Conservation (phyloP, 495 filamentous ascomycete genomes). For the Trichoderma erinaceum region DNA sequence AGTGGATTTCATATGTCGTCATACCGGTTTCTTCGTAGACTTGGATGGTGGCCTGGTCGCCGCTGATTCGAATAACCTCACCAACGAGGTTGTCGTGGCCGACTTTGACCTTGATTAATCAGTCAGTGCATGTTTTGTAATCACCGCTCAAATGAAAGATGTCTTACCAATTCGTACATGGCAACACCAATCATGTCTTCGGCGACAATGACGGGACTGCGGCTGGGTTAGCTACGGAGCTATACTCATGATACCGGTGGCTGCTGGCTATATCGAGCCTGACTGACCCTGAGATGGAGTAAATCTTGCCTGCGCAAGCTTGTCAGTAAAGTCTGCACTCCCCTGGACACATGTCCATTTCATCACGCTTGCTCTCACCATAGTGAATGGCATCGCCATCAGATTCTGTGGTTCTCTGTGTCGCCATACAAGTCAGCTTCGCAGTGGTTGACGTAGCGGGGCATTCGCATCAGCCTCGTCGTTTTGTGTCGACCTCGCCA, state of each 20-base stretch:
- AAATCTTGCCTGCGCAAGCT: conserved; percentile 56
- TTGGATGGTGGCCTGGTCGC: conserved; percentile 92
- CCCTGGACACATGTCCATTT: not conserved
- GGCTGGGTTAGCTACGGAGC: conserved; percentile 23
- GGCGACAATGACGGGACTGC: conserved; percentile 89
- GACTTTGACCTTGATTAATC: conserved; percentile 61
- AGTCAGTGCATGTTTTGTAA: conserved; percentile 20
- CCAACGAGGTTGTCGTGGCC: conserved; percentile 85
- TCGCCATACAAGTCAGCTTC: conserved; percentile 16
- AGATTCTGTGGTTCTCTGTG: conserved; percentile 31
- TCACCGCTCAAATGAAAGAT: not conserved
- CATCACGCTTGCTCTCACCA: conserved; percentile 23
- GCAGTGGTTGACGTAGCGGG: conserved; percentile 13
- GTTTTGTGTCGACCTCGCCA: not conserved
- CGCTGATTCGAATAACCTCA: conserved; percentile 96
- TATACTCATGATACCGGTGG: not conserved
- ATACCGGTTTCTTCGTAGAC: conserved; percentile 98
- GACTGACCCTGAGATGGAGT: conserved; percentile 72
- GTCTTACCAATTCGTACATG: conserved; percentile 93
- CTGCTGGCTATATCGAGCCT: conserved; percentile 15
- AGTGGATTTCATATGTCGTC: conserved; percentile 15
- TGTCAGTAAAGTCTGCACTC: conserved; percentile 19
- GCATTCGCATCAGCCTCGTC: conserved; percentile 8
- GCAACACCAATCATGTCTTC: conserved; percentile 98
- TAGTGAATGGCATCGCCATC: conserved; percentile 34